Base-by-base conservation (phyloP, 2,329 filamentous ascomycete genomes). In the Aspergillus thermomutatus region DNA sequence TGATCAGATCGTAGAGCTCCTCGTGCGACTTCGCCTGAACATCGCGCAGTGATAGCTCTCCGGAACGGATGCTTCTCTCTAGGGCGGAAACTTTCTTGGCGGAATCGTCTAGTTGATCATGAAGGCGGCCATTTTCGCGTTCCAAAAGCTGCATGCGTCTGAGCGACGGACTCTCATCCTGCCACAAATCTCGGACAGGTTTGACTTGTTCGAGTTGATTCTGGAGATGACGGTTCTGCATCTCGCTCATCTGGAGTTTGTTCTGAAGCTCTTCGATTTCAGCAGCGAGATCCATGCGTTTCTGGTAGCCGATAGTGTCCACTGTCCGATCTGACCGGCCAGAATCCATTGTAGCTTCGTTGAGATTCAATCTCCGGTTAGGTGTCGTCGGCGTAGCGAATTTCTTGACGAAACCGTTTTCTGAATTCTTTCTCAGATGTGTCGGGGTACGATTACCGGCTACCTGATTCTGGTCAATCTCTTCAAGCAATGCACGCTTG, bases 101-200 rank as follows among this genome's bases (percentile, higher is more conserved):
- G 2, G 93, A 97, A 72, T 97, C 92, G 72, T 97, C 93, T 4
- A 97, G 87, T 84, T 96, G 91, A 61, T 96, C 91, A 68, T 97
- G 93, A 14, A 97, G 82, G 55, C 92, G 87, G 72, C 84, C 92
- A 75, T 97, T 97, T 70, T 90, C 93, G 65, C 91, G 87, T 75
- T 97, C 93, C 4, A 97, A 83, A 76, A 97, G 93, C 70, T 96
- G 89, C 67, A 96, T 88, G 17, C 94, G 87, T 54, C 88, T 84
- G 49, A 89, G 72, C 1, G 91, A 93, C 1, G 91, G 90, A 64
- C 87, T 93, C 47, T 94, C 87, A 43, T 93, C 89, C 55, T 86
- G 79, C 72, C 80, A 85, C 37, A 77, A 73, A 55, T 90, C 87
- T 25, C 82, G 82, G 5, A 76, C 77, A 3, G 87, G 85, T 0